Conservation (phyloP, 148 eudicot species). For the Vaccinium vitisidaea region DNA sequence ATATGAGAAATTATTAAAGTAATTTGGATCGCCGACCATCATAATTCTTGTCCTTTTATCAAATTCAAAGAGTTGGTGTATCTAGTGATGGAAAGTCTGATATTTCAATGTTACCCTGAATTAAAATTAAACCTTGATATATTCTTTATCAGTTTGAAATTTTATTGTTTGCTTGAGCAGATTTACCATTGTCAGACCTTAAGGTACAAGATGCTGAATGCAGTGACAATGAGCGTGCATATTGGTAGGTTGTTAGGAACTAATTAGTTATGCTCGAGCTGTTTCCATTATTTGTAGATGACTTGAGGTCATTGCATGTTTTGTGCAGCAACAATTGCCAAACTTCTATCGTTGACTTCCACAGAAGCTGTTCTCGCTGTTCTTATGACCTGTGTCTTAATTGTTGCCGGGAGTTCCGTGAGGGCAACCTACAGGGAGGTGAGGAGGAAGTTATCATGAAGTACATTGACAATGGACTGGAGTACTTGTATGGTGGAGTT, state of each 20-base stretch:
- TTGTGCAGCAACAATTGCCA: conserved; percentile 51
- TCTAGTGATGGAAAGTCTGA: not conserved
- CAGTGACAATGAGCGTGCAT: conserved; percentile 26
- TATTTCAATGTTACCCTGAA: not conserved
- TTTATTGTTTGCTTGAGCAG: conserved; percentile 23
- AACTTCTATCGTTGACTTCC: conserved; percentile 51
- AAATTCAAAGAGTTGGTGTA: not conserved
- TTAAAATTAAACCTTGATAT: not conserved
- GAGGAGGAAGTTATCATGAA: conserved; percentile 34
- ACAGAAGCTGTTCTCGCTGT: conserved; percentile 51
- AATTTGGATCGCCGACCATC: too few species aligned
- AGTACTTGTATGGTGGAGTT: conserved; percentile 36
- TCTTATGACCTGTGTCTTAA: conserved; percentile 50
- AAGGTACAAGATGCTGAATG: conserved; percentile 19
- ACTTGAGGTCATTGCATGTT: conserved; percentile 16
- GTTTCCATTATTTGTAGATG: not conserved
- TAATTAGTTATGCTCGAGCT: not conserved
- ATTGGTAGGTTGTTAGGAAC: conserved; percentile 32
- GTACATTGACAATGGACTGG: conserved; percentile 33
- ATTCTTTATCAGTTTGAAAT: not conserved
- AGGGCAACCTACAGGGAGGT: conserved; percentile 35
- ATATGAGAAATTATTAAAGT: too few species aligned
- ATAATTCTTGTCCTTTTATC: not conserved
- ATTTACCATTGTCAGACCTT: conserved; percentile 26
- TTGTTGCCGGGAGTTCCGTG: conserved; percentile 61